Conservation (phyloP, 192 early-diverging fungal species). For the Polychytrium aggregatum region DNA sequence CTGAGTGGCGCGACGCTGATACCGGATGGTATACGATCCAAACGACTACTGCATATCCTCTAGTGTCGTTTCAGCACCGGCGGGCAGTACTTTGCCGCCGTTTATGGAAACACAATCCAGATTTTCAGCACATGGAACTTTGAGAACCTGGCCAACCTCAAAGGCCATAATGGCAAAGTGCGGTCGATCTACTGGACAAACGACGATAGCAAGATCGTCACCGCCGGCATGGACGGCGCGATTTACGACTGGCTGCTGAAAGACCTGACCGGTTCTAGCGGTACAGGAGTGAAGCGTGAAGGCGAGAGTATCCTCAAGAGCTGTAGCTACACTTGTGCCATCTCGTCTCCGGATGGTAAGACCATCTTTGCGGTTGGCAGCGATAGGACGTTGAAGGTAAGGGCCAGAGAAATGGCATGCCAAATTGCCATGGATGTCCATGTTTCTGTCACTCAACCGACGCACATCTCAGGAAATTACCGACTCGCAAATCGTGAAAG, state of each 20-base stretch:
- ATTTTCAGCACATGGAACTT: conserved; percentile 44
- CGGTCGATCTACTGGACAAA: conserved; percentile 34
- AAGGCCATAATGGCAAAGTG: conserved; percentile 39
- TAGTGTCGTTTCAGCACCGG: conserved; percentile 46
- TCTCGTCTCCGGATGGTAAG: conserved; percentile 23
- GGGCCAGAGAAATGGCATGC: too few relatives aligned
- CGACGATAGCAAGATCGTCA: conserved; percentile 37
- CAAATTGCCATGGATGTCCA: too few relatives aligned
- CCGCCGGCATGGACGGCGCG: conserved; percentile 37
- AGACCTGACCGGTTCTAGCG: background rate
- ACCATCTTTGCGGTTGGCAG: conserved; percentile 25
- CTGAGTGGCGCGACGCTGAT: background rate
- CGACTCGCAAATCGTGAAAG: conserved; percentile 17
- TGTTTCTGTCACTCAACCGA: background rate
- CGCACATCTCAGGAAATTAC: conserved; percentile 18
- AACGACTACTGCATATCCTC: background rate
- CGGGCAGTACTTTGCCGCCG: conserved; percentile 47
- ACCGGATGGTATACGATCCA: background rate
- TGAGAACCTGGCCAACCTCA: conserved; percentile 27
- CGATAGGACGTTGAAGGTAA: conserved; percentile 18
- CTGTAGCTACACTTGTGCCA: conserved; percentile 16
- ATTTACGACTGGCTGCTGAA: conserved; percentile 37
- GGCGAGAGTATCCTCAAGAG: conserved; percentile 12
- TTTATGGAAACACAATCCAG: conserved; percentile 35
- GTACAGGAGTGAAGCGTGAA: conserved; percentile 12